Base-by-base conservation (phyloP, 495 filamentous ascomycete genomes). In the Polyplosphaeria fusca region DNA sequence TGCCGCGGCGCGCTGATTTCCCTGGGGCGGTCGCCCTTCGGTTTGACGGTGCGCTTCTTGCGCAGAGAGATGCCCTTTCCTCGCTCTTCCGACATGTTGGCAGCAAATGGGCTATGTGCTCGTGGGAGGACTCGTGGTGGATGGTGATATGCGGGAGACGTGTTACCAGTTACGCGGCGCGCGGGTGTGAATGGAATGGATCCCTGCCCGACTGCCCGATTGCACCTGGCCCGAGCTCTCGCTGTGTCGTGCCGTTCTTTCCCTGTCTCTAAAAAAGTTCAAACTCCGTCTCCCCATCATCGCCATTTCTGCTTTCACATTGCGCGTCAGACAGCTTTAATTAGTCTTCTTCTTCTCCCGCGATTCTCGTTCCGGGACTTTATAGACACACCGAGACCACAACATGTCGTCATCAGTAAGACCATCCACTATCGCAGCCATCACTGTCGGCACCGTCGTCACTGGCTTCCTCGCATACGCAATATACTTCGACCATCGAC, bases 401-500 rank as follows among this genome's bases (percentile, higher is more conserved):
- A 47, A 0, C 46, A 71, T 63, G 56, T 66, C 71, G 43, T 66
- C 70, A 56, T 83, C 82, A 77, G 76, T 83, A 62, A 76, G 82
- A 65, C 80, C 87, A 47, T 82, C 85, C 45, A 89, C 85, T 51
- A 76, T 93, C 71, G 79, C 86, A 62, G 82, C 86, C 64, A 82
- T 84, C 61, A 81, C 84, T 23, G 81, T 84, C 60, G 89, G 87
- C 71, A 86, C 85, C 19, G 67, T 89, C 52, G 75, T 86, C 35
- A 87, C 88, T 35, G 88, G 89, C 57, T 67, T 90, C 39, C 69
- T 95, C 54, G 81, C 80, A 67, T 86, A 97, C 68, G 94, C 89
- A 52, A 73, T 89, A 53, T 98, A 95, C 78, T 98, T 98, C 68
- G 93, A 98, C 76, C 85, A 96, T 76, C 86, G 86, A 71, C 83